Conservation (phyloP, 2,329 filamentous ascomycete genomes). For the Blastomyces silverae region DNA sequence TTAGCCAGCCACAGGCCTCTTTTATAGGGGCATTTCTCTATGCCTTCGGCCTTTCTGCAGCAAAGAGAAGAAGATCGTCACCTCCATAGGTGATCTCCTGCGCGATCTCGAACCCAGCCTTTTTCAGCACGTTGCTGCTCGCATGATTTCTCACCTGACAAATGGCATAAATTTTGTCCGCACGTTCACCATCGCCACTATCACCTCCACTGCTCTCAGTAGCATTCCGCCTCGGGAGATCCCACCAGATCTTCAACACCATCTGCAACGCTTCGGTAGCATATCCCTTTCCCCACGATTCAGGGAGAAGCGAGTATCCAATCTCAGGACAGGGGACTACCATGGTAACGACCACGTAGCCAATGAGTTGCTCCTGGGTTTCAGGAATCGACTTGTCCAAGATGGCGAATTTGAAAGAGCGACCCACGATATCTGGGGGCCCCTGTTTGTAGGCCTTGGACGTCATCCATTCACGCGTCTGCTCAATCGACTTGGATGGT, state of each 20-base stretch:
- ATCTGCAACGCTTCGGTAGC: conserved; percentile 26
- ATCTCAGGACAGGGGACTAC: conserved; percentile 24
- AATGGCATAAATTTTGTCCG: conserved; percentile 3
- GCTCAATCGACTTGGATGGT: conserved; percentile 23
- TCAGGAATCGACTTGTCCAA: conserved; percentile 2
- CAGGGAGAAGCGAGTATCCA: conserved; percentile 26
- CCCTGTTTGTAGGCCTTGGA: conserved; percentile 23
- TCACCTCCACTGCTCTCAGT: not conserved
- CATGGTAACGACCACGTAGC: conserved; percentile 25
- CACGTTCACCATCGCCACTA: not conserved
- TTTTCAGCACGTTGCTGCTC: not conserved
- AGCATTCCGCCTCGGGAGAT: conserved; percentile 16
- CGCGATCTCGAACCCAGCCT: not conserved
- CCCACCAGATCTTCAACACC: conserved; percentile 27
- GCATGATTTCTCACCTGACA: not conserved
- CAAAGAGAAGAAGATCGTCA: not conserved
- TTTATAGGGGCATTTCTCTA: not conserved
- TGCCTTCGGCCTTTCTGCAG: not conserved
- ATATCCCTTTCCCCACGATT: conserved; percentile 27
- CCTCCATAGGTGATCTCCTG: not conserved
- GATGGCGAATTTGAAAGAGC: conserved; percentile 23
- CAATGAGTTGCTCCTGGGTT: conserved; percentile 17
- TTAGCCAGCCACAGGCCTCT: not conserved
- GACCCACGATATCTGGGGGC: conserved; percentile 21
- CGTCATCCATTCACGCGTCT: conserved; percentile 26